Percentiles rank a stretch among this genome's conserved stretches.
Conservation (phyloP, 352 stramenopile genomes). For the Globisporangium radiosum region DNA sequence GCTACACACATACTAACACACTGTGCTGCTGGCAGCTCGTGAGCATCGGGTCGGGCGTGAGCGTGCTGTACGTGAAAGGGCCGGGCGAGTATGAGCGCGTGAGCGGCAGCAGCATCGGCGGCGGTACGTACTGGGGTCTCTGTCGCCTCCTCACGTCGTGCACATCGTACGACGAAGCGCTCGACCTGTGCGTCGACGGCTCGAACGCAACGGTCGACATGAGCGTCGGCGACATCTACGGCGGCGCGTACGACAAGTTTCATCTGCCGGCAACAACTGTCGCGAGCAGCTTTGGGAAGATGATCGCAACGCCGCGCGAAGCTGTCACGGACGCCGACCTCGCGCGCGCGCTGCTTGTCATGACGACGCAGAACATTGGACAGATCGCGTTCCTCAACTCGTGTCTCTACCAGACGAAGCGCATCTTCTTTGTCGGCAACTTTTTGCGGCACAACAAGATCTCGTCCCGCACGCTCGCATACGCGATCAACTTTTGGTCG, state of each 20-base stretch:
- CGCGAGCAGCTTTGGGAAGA: slow-evolving; percentile 95
- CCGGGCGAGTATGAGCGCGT: slow-evolving; percentile 95
- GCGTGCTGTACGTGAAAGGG: slow-evolving; percentile 92
- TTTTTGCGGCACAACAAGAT: slow-evolving; percentile 98
- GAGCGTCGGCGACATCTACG: slow-evolving; percentile 99
- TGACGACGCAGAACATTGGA: slow-evolving; percentile 98
- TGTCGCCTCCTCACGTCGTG: slow-evolving; percentile 92
- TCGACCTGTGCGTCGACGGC: slow-evolving; percentile 74
- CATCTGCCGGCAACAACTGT: slow-evolving; percentile 89
- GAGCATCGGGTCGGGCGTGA: slow-evolving; percentile 98
- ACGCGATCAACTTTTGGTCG: slow-evolving; percentile 98
- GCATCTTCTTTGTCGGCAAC: slow-evolving; percentile 97
- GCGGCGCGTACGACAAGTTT: slow-evolving; percentile 92
- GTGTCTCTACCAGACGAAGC: slow-evolving; percentile 93
- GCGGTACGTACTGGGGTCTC: slow-evolving; percentile 98
- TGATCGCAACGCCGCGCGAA: slow-evolving; percentile 63
- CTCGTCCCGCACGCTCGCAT: slow-evolving; percentile 87
- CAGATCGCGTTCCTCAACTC: slow-evolving; percentile 98
- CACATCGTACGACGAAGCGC: slow-evolving; percentile 75
- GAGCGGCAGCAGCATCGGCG: slow-evolving; percentile 97
- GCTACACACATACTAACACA: not conserved
- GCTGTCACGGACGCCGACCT: slow-evolving; percentile 93
- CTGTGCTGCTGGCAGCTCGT: slow-evolving; percentile 67
- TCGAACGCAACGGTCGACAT: slow-evolving; percentile 91
- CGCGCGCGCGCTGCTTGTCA: slow-evolving; percentile 94